Percentiles rank a stretch among this genome's conserved stretches.
Conservation (phyloP, 116 monocot genomes). For the Dioscorea cayenensis region DNA sequence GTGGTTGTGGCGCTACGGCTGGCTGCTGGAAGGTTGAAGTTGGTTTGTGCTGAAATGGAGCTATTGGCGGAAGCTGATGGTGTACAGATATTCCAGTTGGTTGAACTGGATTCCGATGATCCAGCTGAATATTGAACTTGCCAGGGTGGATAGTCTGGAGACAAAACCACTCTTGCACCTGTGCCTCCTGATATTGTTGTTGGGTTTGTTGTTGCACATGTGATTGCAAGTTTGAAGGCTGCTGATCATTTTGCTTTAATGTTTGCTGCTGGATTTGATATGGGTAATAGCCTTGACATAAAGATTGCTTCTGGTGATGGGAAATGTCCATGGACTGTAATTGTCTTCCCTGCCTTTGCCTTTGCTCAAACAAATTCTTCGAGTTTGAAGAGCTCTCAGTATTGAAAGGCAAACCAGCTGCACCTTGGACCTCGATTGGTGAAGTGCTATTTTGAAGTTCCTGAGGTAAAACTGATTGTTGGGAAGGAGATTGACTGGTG, state of each 20-base stretch:
- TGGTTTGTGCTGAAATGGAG: slow-evolving; percentile 31
- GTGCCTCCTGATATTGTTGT: slow-evolving; percentile 47
- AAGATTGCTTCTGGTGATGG: slow-evolving; percentile 21
- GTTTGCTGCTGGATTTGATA: slow-evolving; percentile 10
- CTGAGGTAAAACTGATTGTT: slow-evolving; percentile 30
- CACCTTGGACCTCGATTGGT: slow-evolving; percentile 26
- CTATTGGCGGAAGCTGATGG: slow-evolving; percentile 46
- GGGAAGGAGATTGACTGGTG: slow-evolving; percentile 23
- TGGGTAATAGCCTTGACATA: slow-evolving; percentile 34
- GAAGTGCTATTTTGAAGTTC: slow-evolving; percentile 35
- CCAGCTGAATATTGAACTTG: slow-evolving; percentile 41
- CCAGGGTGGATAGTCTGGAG: slow-evolving; percentile 24
- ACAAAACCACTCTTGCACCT: slow-evolving; percentile 53
- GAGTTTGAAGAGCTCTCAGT: slow-evolving; percentile 31
- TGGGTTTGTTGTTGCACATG: slow-evolving; percentile 37
- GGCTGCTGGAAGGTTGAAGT: slow-evolving; percentile 35
- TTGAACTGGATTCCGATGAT: slow-evolving; percentile 53
- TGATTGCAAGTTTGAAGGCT: slow-evolving; percentile 26
- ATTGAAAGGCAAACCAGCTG: slow-evolving; percentile 28
- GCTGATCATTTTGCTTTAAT: slow-evolving; percentile 12
- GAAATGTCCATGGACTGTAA: slow-evolving; percentile 28
- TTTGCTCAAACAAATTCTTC: slow-evolving; percentile 32
- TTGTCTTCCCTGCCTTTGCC: slow-evolving; percentile 41
- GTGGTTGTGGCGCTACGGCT: slow-evolving; percentile 36
- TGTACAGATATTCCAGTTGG: slow-evolving; percentile 39